Conservation (phyloP, 2,329 filamentous ascomycete species). For the Ophiosphaerella herpotricha region DNA sequence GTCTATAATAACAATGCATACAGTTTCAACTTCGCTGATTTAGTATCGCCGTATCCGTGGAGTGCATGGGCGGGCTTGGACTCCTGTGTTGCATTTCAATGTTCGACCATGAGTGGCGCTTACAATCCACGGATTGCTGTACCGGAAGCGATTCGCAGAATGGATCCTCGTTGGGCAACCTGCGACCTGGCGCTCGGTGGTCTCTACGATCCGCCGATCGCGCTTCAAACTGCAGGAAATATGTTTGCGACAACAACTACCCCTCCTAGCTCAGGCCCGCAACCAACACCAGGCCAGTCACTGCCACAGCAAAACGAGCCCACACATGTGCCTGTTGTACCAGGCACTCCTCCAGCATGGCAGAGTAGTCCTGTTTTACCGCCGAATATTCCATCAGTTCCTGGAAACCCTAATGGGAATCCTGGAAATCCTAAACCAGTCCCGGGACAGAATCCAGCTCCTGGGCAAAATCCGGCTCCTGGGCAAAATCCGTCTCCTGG, state of each 20-base stretch:
- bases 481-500: not conserved
- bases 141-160: constrained; percentile 18
- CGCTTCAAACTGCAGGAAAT: constrained; percentile 14
- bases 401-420: not conserved
- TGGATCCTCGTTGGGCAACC: constrained; percentile 20
- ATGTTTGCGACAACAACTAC: constrained; percentile 15
- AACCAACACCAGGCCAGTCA: constrained; percentile 25
- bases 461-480: not conserved
- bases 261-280: constrained; percentile 5
- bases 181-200: constrained; percentile 19
- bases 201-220: constrained; percentile 19
- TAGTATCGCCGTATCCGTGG: constrained; percentile 17
- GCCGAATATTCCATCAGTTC: constrained; percentile 2
- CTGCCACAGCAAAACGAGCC: constrained; percentile 12
- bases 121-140: constrained; percentile 21
- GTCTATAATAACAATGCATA: constrained; percentile 13
- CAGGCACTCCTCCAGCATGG: constrained; percentile 2
- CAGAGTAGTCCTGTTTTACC: constrained; percentile 2
- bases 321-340: constrained; percentile 7
- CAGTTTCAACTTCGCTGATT: constrained; percentile 20
- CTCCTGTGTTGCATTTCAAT: constrained; percentile 10
- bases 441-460: not conserved
- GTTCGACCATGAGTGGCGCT: constrained; percentile 12
- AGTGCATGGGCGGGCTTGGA: constrained; percentile 12
- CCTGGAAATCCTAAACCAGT: constrained; percentile 1